Evolutionary conservation across 2,329 filamentous ascomycete genomes (phyloP).

Genomic region (Aureobasidium lini): DNA sequence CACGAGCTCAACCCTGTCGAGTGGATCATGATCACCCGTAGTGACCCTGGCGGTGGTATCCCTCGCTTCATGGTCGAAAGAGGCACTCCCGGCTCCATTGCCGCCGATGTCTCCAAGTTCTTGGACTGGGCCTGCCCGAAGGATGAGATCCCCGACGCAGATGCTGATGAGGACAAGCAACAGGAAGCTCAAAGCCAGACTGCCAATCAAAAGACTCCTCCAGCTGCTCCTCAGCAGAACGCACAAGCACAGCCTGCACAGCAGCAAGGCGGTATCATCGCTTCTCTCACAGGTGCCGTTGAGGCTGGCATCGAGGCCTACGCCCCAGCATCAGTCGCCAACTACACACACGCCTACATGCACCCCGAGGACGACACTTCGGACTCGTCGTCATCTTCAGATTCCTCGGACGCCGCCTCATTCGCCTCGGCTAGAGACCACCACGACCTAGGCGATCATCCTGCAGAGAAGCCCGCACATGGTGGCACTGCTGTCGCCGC

Average conservation of each 20-base stretch:
- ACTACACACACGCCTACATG: slow-evolving; percentile 22
- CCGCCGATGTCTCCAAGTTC: slow-evolving; percentile 72
- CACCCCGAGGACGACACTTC: slow-evolving; percentile 11
- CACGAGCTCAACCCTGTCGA: slow-evolving; percentile 57
- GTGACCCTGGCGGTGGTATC: slow-evolving; percentile 81
- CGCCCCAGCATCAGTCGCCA: slow-evolving; percentile 26
- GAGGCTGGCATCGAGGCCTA: slow-evolving; percentile 28
- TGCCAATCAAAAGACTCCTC: slow-evolving; percentile 9
- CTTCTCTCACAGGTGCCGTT: slow-evolving; percentile 24
- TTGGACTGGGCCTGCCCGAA: slow-evolving; percentile 64
- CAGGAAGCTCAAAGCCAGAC: slow-evolving; percentile 17
- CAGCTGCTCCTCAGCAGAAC: slow-evolving; percentile 11
- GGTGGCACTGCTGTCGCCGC: background rate
- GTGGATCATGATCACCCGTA: slow-evolving; percentile 89
- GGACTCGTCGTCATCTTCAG: slow-evolving; percentile 13
- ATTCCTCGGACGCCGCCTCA: slow-evolving; percentile 3
- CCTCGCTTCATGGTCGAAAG: slow-evolving; percentile 88
- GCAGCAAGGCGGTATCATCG: slow-evolving; percentile 23
- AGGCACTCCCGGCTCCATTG: slow-evolving; percentile 73
- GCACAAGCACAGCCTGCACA: slow-evolving; percentile 8
- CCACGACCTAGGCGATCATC: slow-evolving; percentile 1
- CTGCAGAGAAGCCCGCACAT: background rate
- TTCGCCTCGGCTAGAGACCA: slow-evolving; percentile 24
- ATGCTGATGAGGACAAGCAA: slow-evolving; percentile 26
- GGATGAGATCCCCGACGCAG: slow-evolving; percentile 32